Evolutionary conservation across 495 filamentous ascomycete species (phyloP).

Genomic region (Penicillium odoratum): DNA sequence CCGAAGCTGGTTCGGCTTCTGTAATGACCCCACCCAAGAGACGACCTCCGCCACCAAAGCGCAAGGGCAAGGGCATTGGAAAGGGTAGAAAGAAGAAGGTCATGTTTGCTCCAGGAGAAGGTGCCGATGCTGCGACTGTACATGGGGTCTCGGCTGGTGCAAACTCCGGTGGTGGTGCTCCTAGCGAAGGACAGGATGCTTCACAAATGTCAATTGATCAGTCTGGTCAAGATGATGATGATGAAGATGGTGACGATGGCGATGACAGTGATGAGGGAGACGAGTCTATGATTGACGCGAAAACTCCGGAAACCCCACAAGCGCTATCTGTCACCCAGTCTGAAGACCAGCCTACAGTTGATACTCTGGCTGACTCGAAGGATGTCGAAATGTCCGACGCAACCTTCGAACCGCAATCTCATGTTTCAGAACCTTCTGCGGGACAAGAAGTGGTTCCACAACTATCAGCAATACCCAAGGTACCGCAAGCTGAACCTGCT

Average conservation of each 20-base stretch:
- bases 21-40: conserved; percentile 51
- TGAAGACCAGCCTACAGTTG: conserved; percentile 17
- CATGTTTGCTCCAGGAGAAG: conserved; percentile 49
- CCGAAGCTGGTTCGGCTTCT: conserved; percentile 46
- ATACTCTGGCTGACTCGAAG: conserved; percentile 23
- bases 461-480: not conserved
- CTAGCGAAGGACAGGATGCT: conserved; percentile 38
- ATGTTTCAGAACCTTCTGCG: conserved; percentile 19
- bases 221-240: conserved; percentile 44
- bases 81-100: conserved; percentile 69
- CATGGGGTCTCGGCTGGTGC: conserved; percentile 34
- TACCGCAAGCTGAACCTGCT: not conserved
- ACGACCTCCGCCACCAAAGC: conserved; percentile 73
- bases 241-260: conserved; percentile 44
- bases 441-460: not conserved
- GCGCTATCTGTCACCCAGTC: conserved; percentile 27
- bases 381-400: conserved; percentile 28
- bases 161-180: conserved; percentile 14
- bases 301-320: conserved; percentile 42
- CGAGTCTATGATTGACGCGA: conserved; percentile 55
- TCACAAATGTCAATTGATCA: conserved; percentile 39
- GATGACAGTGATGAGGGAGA: conserved; percentile 60
- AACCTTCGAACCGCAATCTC: conserved; percentile 27
- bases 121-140: conserved; percentile 37
- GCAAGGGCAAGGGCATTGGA: conserved; percentile 68